Conservation (phyloP, 169 alveolate species). For the Cryptosporidium canis region DNA sequence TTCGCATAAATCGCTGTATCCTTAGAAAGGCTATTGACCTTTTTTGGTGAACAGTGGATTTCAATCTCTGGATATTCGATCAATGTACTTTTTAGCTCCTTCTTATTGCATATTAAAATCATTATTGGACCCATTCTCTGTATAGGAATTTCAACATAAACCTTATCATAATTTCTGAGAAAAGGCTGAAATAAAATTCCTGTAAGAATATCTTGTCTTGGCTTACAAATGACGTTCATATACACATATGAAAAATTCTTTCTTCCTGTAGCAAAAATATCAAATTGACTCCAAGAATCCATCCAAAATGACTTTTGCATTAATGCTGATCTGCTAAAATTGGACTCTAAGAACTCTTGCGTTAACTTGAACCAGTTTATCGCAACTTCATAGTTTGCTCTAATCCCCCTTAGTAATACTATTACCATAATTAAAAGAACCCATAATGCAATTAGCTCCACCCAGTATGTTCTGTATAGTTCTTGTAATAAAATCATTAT, state of each 20-base stretch:
- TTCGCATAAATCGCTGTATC: conserved; percentile 4
- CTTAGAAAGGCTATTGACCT: neutral
- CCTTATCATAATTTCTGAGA: conserved; percentile 16
- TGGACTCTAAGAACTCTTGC: conserved; percentile 16
- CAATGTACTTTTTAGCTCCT: conserved; percentile 6
- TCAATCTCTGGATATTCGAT: conserved; percentile 70
- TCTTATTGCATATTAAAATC: conserved; percentile 15
- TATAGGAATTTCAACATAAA: conserved; percentile 52
- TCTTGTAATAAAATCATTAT: conserved; percentile 35
- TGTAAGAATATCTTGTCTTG: conserved; percentile 56
- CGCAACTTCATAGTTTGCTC: conserved; percentile 17
- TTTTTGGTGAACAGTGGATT: conserved; percentile 49
- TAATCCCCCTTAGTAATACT: conserved; percentile 32
- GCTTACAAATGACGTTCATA: conserved; percentile 58
- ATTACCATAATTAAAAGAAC: neutral
- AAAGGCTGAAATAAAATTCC: conserved; percentile 53
- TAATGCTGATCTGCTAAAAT: conserved; percentile 49
- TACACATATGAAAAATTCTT: conserved; percentile 39
- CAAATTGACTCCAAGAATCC: conserved; percentile 68
- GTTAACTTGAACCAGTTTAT: neutral
- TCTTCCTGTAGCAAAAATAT: conserved; percentile 62
- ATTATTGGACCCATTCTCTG: conserved; percentile 58
- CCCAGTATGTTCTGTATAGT: neutral
- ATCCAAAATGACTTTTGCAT: conserved; percentile 55
- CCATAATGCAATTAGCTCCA: conserved; percentile 39